Percentiles rank a stretch among this genome's conserved stretches.
Evolutionary conservation across 352 stramenopile species (phyloP).

Genomic region (Phytophthora hibernalis): DNA sequence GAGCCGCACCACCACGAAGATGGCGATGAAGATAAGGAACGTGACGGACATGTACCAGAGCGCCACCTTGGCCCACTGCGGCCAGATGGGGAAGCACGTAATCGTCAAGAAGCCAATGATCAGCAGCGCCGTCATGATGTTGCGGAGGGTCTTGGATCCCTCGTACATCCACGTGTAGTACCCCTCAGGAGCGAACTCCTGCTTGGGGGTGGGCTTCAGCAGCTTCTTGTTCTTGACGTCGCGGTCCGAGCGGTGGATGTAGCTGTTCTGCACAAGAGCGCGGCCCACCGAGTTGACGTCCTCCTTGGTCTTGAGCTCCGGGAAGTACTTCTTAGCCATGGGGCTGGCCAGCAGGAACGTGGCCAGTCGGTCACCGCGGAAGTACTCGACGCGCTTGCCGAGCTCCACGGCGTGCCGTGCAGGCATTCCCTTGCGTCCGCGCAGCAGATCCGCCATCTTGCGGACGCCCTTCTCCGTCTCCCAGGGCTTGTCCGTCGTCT

Average conservation of each 20-base stretch:
- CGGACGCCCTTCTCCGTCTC: constrained; percentile 78
- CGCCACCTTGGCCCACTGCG: constrained; percentile 97
- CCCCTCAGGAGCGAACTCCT: constrained; percentile 95
- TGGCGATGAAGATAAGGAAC: constrained; percentile 98
- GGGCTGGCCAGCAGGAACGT: constrained; percentile 82
- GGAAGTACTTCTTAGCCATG: constrained; percentile 86
- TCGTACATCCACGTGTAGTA: constrained; percentile 99
- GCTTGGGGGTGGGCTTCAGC: constrained; percentile 79
- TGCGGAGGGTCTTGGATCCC: constrained; percentile 96
- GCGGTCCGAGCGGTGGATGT: constrained; percentile 89
- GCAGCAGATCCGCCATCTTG: constrained; percentile 87
- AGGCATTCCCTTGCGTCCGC: constrained; percentile 87
- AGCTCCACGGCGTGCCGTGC: constrained; percentile 91
- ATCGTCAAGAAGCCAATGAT: constrained; percentile 98
- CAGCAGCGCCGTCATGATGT: constrained; percentile 97
- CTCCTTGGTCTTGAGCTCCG: constrained; percentile 81
- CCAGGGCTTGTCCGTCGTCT: constrained; percentile 65
- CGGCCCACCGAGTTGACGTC: constrained; percentile 77
- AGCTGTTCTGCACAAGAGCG: constrained; percentile 79
- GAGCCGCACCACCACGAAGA: constrained; percentile 95
- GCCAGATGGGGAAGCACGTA: constrained; percentile 99
- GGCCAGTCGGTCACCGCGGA: constrained; percentile 89
- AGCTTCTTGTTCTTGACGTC: constrained; percentile 89
- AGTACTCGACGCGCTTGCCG: constrained; percentile 93
- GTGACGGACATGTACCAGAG: constrained; percentile 99